Conservation (phyloP, 1,139 yeast genomes). For the Geotrichum europaeum region DNA sequence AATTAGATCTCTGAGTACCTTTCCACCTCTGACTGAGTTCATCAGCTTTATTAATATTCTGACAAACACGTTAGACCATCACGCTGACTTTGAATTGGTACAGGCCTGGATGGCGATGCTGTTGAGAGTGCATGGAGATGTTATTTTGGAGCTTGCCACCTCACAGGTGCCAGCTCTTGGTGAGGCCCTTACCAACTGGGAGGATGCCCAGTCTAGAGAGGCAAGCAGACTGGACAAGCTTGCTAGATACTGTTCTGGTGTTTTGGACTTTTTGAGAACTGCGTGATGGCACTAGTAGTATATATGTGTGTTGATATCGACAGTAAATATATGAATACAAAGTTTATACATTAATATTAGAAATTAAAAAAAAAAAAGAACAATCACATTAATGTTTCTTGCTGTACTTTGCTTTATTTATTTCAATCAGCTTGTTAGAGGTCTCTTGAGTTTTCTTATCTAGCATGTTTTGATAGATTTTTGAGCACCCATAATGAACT, state of each 20-base stretch:
- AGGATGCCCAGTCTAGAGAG: slow-evolving; percentile 39
- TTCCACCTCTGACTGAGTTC: slow-evolving; percentile 60
- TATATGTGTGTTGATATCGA: not conserved
- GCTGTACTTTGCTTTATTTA: slow-evolving; percentile 1
- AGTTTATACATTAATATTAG: not conserved
- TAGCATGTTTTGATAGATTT: slow-evolving; percentile 22
- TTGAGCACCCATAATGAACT: slow-evolving; percentile 66
- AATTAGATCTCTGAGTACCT: slow-evolving; percentile 66
- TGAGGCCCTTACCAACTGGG: slow-evolving; percentile 48
- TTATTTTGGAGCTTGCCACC: slow-evolving; percentile 42
- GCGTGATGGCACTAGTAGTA: slow-evolving; percentile 17
- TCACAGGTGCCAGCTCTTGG: slow-evolving; percentile 30
- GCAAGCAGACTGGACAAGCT: slow-evolving; percentile 56
- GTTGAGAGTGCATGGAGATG: slow-evolving; percentile 76
- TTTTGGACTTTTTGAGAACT: slow-evolving; percentile 52
- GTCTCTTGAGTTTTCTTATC: slow-evolving; percentile 14
- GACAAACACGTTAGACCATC: slow-evolving; percentile 50
- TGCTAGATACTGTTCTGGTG: slow-evolving; percentile 80
- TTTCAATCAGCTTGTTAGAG: not conserved
- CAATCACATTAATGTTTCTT: not conserved
- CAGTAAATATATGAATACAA: not conserved
- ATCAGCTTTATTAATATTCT: slow-evolving; percentile 60
- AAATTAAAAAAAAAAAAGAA: not conserved
- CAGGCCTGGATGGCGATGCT: slow-evolving; percentile 77
- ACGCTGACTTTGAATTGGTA: slow-evolving; percentile 59